Base-by-base conservation (phyloP, 352 stramenopile species). In the Globisporangium polare region DNA sequence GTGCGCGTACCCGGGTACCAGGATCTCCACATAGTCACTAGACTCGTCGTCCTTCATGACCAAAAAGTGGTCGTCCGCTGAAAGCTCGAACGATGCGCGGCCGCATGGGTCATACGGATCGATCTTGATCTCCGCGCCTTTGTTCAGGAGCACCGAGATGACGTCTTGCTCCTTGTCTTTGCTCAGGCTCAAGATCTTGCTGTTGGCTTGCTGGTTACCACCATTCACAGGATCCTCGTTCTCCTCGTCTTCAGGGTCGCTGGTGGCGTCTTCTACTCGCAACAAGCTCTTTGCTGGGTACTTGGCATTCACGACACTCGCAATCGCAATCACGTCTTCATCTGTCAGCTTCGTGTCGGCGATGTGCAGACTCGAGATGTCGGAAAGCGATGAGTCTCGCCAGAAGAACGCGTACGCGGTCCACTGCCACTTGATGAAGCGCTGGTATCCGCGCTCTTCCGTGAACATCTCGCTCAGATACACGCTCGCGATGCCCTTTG, bases 371-470 rank as follows among this genome's bases (percentile, higher is more conserved):
- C 46, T 50, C 13, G 43, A 31, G 20, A 67, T 29, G 4, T 37
- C 22, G 10, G 53, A 58, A 9, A 41, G 51, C 8, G 53, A 56
- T 4, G 53, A 50, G n/a, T 54, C 61, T 3, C 33, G 43, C 26
- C 60, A 42, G 53, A 67, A 67, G 35, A 67, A 62, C n/a, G 61
- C 61, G 35, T 58, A 67, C 27, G 61, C 61, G 4, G 29, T 17
- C 61, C 61, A 67, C 35, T 67, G 53, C 61, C 61, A 67, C 47
- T 62, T 62, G 53, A 33, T 33, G 15, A 53, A 52, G n/a, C 61
- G 61, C 17, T 54, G 42, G 29, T 46, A 58, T 1, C 42, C 43
- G 12, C 45, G 37, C 18, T 62, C 61, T 24, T 61, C 61, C 5
- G 37, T 50, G 26, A 62, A 61, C 12, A 67, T 37, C 22, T 56